phyloP scores from a whole-genome alignment of 106 monocot species.

The Acanthochlamys bracteata region DNA sequence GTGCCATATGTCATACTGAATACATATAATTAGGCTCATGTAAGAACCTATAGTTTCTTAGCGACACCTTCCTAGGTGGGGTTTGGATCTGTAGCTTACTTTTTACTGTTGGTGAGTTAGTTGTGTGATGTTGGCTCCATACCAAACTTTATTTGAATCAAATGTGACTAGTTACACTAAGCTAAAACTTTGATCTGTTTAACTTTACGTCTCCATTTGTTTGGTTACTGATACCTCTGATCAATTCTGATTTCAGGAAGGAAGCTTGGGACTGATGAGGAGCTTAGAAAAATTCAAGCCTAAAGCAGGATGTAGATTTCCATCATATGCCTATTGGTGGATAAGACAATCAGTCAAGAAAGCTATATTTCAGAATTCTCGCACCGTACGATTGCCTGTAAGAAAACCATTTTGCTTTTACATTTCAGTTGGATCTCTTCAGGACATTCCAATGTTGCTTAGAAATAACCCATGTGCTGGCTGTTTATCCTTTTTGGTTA shows the following conservation, averaged over 20 bases:
- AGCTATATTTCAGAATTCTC: constrained; percentile 78
- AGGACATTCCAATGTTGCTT: neutral
- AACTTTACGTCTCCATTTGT: neutral
- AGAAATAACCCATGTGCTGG: neutral
- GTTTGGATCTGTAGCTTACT: too few relatives aligned
- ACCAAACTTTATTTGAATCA: neutral
- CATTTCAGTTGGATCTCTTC: neutral
- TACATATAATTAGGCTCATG: neutral
- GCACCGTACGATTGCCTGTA: constrained; percentile 84
- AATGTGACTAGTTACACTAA: neutral
- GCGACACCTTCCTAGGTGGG: neutral
- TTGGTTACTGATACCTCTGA: neutral
- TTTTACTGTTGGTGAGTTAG: neutral
- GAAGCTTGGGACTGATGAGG: constrained; percentile 82
- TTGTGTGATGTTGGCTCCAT: neutral
- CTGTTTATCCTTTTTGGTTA: too few relatives aligned
- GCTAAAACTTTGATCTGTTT: neutral
- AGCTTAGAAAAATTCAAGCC: constrained; percentile 90
- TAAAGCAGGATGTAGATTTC: constrained; percentile 75
- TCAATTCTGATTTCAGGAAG: constrained; percentile 39
- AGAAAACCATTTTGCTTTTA: neutral
- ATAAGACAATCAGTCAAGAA: constrained; percentile 84
- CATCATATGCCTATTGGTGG: constrained; percentile 96
- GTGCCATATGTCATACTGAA: neutral
- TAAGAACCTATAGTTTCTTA: neutral